Percentiles rank a stretch among this genome's conserved stretches.
These are phyloP conservation scores for Leucoagaricus sp. DNA, from an alignment of 1,284 basidiomycete species.

Conservation along the genomic window DNA sequence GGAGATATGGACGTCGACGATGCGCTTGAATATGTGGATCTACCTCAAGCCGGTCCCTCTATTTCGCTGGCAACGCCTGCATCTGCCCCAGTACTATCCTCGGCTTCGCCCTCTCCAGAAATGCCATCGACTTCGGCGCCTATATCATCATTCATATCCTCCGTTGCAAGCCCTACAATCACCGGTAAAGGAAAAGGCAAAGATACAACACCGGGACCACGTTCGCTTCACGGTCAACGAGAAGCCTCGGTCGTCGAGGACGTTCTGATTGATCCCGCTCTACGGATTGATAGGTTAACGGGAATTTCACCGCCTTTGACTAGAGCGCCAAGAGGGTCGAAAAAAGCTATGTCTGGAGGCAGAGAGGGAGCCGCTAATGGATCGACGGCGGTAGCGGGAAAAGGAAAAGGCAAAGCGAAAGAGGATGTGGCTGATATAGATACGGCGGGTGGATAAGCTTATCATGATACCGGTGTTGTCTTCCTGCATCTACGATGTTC, in stretches of 20 bases:
- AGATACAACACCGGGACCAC: background rate
- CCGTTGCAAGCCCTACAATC: background rate
- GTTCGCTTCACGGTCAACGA: no score
- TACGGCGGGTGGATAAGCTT: no score
- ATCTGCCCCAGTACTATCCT: background rate
- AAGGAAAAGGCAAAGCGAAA: background rate
- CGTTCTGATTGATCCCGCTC: background rate
- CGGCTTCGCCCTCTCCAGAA: background rate
- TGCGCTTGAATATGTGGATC: constrained; percentile 8
- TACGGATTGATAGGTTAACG: constrained; percentile 8
- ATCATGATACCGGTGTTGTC: no score
- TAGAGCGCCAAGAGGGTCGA: background rate
- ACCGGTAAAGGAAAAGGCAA: constrained; percentile 20
- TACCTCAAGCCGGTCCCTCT: background rate
- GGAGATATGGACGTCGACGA: constrained; percentile 1
- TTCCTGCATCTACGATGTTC: no score
- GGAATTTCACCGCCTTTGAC: constrained; percentile 4
- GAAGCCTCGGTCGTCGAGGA: background rate
- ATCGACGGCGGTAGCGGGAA: background rate
- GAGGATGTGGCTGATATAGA: background rate
- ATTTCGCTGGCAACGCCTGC: background rate
- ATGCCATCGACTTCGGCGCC: background rate
- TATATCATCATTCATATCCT: background rate
- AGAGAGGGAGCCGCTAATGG: background rate
- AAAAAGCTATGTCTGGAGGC: background rate